Evolutionary conservation across 805 yeast genomes (phyloP), one percentile per base, ranked within the genome.

Genomic region (Suhomyces sp.): DNA sequence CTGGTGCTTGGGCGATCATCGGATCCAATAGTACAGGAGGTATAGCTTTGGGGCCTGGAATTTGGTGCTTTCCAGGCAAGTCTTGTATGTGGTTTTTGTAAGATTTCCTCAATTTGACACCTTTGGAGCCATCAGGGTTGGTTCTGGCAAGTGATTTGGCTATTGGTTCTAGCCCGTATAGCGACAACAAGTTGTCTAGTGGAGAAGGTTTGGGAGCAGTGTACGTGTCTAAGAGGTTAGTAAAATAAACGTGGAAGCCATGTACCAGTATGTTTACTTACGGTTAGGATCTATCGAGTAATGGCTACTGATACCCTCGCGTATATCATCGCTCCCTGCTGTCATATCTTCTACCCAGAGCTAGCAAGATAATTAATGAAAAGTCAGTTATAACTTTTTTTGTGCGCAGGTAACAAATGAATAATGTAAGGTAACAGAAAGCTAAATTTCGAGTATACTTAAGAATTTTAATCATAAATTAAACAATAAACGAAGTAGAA

Each of bases 81-180:
- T 92, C 97, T 37, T 80, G 77, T 12, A 94, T 87, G 65, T 93
- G 98, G 57, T 92, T 91, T 67, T 94, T 94, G 71, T 94, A 94
- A 0, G 97, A 90, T 69, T 94, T 94, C 60, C 99, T 80, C 50
- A 94, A 79, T 70, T 94, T 94, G 37, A 91, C 91, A 50, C 97
- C 97, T 59, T 89, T 91, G 0, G 94, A 80, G 0, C 97, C 97
- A 61, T 87, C 96, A 2, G 90, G 85, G 61, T 89, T 91, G 9
- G 86, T 79, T 62, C 99, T 80, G 1, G 97, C 96, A 43, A 94
- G 86, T 3, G 96, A 85, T 50, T 81, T 76, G 0, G 97, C 88
- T 12, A 92, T 72, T 1, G 77, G 79, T 39, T 80, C 79, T 40
- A 94, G 69, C 1, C 84, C 85, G 60, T 90, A 94, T 13, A 87